Percentiles rank a stretch among this genome's conserved stretches.
These are phyloP conservation scores for Talaromyces amestolkiae DNA, from an alignment of 2,329 filamentous ascomycete species.

Conservation along the genomic window DNA sequence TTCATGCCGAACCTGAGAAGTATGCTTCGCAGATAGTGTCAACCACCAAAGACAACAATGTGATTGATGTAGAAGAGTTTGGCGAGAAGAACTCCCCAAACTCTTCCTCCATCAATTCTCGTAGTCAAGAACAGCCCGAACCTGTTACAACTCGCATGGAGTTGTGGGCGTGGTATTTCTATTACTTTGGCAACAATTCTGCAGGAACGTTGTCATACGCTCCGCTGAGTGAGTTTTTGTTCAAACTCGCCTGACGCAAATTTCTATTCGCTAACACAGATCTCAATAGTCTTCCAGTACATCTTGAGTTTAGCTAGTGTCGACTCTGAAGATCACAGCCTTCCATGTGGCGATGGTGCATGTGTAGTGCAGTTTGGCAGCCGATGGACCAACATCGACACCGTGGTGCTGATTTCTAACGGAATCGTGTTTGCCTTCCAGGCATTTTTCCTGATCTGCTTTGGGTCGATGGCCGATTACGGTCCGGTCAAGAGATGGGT, in stretches of 20 bases:
- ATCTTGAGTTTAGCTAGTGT: neutral
- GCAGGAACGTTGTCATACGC: constrained; percentile 7
- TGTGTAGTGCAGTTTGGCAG: constrained; percentile 6
- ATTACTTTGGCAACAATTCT: constrained; percentile 9
- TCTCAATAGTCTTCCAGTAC: neutral
- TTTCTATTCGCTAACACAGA: neutral
- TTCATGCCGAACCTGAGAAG: neutral
- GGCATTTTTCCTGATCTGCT: constrained; percentile 7
- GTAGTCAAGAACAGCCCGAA: neutral
- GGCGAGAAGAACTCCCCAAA: neutral
- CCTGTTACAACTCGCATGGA: constrained; percentile 4
- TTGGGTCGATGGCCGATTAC: constrained; percentile 7
- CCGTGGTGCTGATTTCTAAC: constrained; percentile 3
- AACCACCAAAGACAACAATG: constrained; percentile 5
- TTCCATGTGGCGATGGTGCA: neutral
- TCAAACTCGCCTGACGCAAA: neutral
- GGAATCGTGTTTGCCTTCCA: constrained; percentile 10
- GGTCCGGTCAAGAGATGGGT: neutral
- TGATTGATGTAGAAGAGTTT: neutral
- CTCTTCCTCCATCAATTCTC: neutral
- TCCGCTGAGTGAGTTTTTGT: neutral
- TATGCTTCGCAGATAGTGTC: neutral
- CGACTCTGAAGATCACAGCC: neutral
- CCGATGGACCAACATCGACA: constrained; percentile 8
- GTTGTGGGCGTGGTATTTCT: constrained; percentile 4